phyloP scores from a whole-genome alignment of 1,284 basidiomycete species.

The Jaminaea rosea region DNA sequence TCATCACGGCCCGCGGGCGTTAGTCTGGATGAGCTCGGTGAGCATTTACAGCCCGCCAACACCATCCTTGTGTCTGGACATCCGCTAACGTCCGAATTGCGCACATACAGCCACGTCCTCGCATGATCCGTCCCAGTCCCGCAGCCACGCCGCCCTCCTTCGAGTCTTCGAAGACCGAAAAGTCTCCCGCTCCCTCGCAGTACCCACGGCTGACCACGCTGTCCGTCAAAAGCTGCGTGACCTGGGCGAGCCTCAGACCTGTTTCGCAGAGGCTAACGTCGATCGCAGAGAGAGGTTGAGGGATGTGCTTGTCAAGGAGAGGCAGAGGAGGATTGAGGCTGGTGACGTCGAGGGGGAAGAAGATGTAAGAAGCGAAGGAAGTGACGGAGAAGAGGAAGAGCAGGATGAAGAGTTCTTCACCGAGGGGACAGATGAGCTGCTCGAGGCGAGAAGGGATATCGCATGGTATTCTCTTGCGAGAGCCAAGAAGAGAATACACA shows the following conservation, averaged over 20 bases:
- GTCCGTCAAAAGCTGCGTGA: conserved; percentile 81
- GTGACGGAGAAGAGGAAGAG: conserved; percentile 55
- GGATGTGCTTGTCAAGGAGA: conserved; percentile 77
- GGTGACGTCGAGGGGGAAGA: conserved; percentile 5
- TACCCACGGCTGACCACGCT: conserved; percentile 89
- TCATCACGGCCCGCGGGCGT: neutral
- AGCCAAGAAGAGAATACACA: conserved; percentile 80
- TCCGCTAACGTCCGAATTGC: neutral
- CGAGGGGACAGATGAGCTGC: conserved; percentile 73
- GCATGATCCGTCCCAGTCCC: neutral
- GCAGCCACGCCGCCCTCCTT: neutral
- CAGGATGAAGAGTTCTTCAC: conserved; percentile 75
- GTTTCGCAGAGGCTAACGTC: conserved; percentile 77
- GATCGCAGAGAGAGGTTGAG: conserved; percentile 81
- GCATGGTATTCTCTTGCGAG: conserved; percentile 88
- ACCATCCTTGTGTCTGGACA: neutral
- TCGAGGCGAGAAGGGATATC: conserved; percentile 71
- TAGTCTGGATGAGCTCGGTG: neutral
- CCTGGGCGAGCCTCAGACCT: conserved; percentile 87
- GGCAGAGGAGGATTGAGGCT: conserved; percentile 56
- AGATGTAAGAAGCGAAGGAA: conserved; percentile 50
- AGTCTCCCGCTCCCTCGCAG: conserved; percentile 69
- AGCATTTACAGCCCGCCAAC: neutral
- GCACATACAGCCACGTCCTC: neutral
- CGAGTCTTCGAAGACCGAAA: neutral